A percentile compares a stretch with the other conserved stretches of the same genome.
Conservation (phyloP, 169 alveolate genomes). For the Toxoplasma gondii region DNA sequence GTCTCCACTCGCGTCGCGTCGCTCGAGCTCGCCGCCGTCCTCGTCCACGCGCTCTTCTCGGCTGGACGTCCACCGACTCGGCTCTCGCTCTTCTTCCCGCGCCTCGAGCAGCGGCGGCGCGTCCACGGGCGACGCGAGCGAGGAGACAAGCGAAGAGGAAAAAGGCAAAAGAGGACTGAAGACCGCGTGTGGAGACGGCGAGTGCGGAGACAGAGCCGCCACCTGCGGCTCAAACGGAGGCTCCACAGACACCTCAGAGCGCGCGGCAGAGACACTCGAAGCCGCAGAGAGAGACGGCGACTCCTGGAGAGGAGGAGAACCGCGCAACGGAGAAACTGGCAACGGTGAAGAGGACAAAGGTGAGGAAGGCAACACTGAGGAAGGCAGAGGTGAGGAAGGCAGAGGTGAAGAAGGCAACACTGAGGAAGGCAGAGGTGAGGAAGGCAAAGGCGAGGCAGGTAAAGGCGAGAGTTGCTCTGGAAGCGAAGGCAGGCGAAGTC, state of each 20-base stretch:
- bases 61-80: slow-evolving; percentile 25
- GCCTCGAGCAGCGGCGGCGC: not conserved
- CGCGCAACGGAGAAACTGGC: too few relatives aligned
- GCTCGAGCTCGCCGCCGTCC: not conserved
- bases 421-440: too few relatives aligned
- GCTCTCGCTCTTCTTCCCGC: not conserved
- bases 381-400: too few relatives aligned
- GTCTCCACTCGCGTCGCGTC: too few relatives aligned
- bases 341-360: too few relatives aligned
- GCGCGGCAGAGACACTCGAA: too few relatives aligned
- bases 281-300: too few relatives aligned
- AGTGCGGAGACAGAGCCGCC: not conserved
- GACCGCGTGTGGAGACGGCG: not conserved
- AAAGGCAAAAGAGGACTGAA: not conserved
- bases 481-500: not conserved
- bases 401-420: too few relatives aligned
- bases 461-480: not conserved
- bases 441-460: too few relatives aligned
- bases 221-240: not conserved
- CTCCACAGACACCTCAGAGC: too few relatives aligned
- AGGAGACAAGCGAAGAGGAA: not conserved
- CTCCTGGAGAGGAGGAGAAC: too few relatives aligned
- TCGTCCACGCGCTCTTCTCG: slow-evolving; percentile 2
- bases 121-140: not conserved
- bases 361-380: too few relatives aligned